Conservation (phyloP, 495 filamentous ascomycete species). For the Penicillium longicatenatum region DNA sequence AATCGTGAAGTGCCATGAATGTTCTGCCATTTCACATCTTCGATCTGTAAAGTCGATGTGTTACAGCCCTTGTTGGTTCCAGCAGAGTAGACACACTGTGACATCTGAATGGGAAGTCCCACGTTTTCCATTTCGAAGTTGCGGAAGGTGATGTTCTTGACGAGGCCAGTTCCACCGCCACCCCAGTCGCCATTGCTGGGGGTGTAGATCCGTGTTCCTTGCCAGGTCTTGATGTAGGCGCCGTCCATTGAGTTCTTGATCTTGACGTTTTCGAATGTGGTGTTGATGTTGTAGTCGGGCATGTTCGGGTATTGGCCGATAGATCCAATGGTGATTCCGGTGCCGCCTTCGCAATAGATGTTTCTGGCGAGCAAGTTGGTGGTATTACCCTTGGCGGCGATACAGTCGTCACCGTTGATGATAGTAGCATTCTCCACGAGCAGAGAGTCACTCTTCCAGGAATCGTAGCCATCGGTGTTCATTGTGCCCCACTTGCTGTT, state of each 20-base stretch:
- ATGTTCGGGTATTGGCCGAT: conserved; percentile 44
- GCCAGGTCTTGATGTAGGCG: conserved; percentile 59
- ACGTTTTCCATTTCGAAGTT: conserved; percentile 49
- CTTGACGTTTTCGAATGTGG: conserved; percentile 25
- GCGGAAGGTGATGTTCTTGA: conserved; percentile 53
- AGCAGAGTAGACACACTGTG: conserved; percentile 57
- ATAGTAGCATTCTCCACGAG: conserved; percentile 34
- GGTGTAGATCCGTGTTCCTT: conserved; percentile 29
- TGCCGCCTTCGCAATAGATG: conserved; percentile 29
- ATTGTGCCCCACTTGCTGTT: conserved; percentile 27
- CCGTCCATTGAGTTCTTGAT: conserved; percentile 47
- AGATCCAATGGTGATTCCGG: conserved; percentile 43
- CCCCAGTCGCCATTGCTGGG: conserved; percentile 37
- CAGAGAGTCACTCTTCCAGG: conserved; percentile 34
- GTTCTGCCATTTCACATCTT: conserved; percentile 56
- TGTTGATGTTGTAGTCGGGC: conserved; percentile 29
- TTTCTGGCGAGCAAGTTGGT: conserved; percentile 39
- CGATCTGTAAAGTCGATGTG: conserved; percentile 46
- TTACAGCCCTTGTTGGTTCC: conserved; percentile 45
- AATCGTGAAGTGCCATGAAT: conserved; percentile 56
- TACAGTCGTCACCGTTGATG: conserved; percentile 41
- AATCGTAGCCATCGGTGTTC: conserved; percentile 45
- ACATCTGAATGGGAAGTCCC: conserved; percentile 59
- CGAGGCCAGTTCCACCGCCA: conserved; percentile 34
- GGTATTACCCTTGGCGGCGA: conserved; percentile 44